phyloP scores from a whole-genome alignment of 2,329 filamentous ascomycete species.

The Phyllosticta citribraziliensis region DNA sequence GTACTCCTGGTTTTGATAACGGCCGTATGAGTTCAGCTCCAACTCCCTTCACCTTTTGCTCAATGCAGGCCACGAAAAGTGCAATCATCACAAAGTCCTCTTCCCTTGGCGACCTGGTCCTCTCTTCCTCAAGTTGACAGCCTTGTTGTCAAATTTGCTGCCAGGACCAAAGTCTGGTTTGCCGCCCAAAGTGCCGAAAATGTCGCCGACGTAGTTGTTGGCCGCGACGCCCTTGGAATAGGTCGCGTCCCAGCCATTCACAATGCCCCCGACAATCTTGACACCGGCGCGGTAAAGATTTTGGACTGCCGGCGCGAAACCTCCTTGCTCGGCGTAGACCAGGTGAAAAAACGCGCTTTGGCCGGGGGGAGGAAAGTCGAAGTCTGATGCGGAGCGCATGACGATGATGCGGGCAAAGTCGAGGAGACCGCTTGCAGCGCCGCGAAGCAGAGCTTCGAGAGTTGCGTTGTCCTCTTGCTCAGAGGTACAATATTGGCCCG shows the following conservation, averaged over 20 bases:
- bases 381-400: slow-evolving; percentile 49
- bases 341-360: slow-evolving; percentile 49
- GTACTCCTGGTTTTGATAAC: neutral
- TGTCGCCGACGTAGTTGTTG: slow-evolving; percentile 59
- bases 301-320: slow-evolving; percentile 50
- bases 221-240: slow-evolving; percentile 48
- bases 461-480: slow-evolving; percentile 29
- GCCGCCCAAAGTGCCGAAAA: slow-evolving; percentile 59
- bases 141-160: slow-evolving; percentile 21
- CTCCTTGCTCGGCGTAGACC: slow-evolving; percentile 50
- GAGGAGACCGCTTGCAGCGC: slow-evolving; percentile 17
- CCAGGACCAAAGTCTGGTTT: slow-evolving; percentile 55
- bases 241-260: slow-evolving; percentile 48
- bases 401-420: slow-evolving; percentile 27
- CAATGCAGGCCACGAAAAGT: neutral
- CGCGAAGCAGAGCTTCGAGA: slow-evolving; percentile 24
- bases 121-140: slow-evolving; percentile 7
- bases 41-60: neutral
- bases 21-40: neutral
- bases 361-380: slow-evolving; percentile 56
- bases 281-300: slow-evolving; percentile 59
- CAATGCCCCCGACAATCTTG: slow-evolving; percentile 53
- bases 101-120: neutral
- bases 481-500: slow-evolving; percentile 26
- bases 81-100: neutral